These are phyloP conservation scores for Colletotrichum spaethianum DNA, from an alignment of 2,329 filamentous ascomycete species.

Conservation along the genomic window DNA sequence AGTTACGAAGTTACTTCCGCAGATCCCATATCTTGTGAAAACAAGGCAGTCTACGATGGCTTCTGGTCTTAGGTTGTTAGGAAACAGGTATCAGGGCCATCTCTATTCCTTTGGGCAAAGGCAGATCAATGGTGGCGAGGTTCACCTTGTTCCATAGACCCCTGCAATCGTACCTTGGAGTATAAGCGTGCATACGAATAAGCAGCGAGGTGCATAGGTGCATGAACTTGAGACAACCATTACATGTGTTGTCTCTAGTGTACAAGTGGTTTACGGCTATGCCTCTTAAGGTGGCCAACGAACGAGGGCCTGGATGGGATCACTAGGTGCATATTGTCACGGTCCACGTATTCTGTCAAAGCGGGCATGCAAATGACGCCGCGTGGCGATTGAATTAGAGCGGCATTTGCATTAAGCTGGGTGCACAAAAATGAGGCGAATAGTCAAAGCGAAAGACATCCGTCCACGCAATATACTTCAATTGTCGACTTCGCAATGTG, in stretches of 20 bases:
- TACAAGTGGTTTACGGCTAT: neutral
- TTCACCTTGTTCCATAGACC: neutral
- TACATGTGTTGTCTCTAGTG: too few species aligned
- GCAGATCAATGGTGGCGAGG: neutral
- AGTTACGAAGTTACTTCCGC: neutral
- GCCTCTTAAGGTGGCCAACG: neutral
- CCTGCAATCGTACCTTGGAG: neutral
- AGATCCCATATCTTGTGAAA: neutral
- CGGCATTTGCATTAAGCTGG: conserved; percentile 16
- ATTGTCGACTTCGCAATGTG: neutral
- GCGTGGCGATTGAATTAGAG: neutral
- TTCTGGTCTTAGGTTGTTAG: neutral
- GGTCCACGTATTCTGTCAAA: neutral
- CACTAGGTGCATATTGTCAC: neutral
- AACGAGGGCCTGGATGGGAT: neutral
- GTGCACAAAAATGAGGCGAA: conserved; percentile 8
- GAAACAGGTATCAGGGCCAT: neutral
- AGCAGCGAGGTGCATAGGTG: neutral
- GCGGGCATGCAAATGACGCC: neutral
- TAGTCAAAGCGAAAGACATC: conserved; percentile 25
- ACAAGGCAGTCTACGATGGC: neutral
- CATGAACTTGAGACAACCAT: neutral
- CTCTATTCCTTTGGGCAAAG: neutral
- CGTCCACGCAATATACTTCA: neutral
- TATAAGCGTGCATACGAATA: too few species aligned